Conservation (phyloP, 2,329 filamentous ascomycete species). For the Paraconiothyrium sp. region DNA sequence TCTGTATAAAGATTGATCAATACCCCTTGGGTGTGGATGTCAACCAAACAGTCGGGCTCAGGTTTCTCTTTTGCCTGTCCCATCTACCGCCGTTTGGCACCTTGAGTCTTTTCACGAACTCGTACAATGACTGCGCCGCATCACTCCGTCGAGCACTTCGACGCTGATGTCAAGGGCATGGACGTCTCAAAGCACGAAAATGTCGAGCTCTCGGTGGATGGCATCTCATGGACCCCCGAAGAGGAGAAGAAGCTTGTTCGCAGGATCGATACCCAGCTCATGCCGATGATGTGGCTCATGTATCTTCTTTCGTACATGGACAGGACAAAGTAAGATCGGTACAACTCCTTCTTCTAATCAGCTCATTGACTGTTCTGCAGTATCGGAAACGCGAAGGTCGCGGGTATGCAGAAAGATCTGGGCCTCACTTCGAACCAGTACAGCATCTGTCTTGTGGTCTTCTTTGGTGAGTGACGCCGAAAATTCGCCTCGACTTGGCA, state of each 20-base stretch:
- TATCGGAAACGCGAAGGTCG: slow-evolving; percentile 63
- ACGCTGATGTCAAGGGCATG: slow-evolving; percentile 39
- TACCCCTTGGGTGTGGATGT: not conserved
- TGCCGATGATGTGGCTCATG: slow-evolving; percentile 62
- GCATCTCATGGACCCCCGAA: slow-evolving; percentile 57
- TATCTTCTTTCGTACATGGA: slow-evolving; percentile 60
- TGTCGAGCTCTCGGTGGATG: slow-evolving; percentile 53
- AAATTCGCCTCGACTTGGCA: slow-evolving; percentile 42
- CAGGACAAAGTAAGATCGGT: slow-evolving; percentile 44
- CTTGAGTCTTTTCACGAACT: not conserved
- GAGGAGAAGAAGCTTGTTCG: slow-evolving; percentile 60
- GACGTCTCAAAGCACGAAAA: slow-evolving; percentile 55
- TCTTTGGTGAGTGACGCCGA: slow-evolving; percentile 58
- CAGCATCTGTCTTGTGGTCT: slow-evolving; percentile 62
- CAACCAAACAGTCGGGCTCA: slow-evolving; percentile 6
- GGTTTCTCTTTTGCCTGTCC: not conserved
- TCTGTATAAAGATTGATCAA: slow-evolving; percentile 37
- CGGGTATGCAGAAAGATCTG: slow-evolving; percentile 60
- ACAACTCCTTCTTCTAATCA: slow-evolving; percentile 3
- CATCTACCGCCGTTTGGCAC: not conserved
- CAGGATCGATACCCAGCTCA: slow-evolving; percentile 59
- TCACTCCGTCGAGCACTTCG: slow-evolving; percentile 30
- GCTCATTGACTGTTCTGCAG: slow-evolving; percentile 31
- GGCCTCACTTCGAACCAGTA: slow-evolving; percentile 60
- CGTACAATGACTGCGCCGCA: slow-evolving; percentile 35